phyloP scores from a whole-genome alignment of 805 yeast genomes.

The Yarrowia porcina region DNA sequence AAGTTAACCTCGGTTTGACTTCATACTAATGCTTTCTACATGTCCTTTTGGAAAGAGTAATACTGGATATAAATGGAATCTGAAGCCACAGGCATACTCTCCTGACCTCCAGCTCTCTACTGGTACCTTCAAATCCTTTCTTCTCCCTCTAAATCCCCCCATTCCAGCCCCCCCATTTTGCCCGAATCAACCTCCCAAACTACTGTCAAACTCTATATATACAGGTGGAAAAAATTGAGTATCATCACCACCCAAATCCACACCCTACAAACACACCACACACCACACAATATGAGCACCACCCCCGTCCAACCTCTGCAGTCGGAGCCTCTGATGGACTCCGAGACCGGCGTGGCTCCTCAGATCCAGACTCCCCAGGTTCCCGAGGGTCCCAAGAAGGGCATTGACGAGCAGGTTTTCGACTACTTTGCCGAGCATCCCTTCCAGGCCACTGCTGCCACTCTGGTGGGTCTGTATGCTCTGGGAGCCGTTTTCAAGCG shows the following conservation, averaged over 20 bases:
- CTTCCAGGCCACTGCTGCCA: conserved; percentile 11
- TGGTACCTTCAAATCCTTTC: too few relatives aligned
- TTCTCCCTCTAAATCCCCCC: neutral
- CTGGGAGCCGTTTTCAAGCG: conserved; percentile 32
- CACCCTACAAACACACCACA: neutral
- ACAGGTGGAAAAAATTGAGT: neutral
- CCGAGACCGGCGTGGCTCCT: conserved; percentile 7
- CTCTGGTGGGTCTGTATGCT: conserved; percentile 26
- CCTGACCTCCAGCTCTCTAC: too few relatives aligned
- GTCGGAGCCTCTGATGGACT: conserved; percentile 21
- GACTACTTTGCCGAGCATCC: conserved; percentile 28
- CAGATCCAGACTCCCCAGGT: conserved; percentile 13
- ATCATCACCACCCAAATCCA: neutral
- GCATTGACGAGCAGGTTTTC: conserved; percentile 27
- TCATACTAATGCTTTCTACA: too few relatives aligned
- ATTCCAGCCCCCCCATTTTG: too few relatives aligned
- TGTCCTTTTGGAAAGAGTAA: too few relatives aligned
- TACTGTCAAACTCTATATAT: neutral
- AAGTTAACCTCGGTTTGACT: too few relatives aligned
- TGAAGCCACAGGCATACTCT: too few relatives aligned
- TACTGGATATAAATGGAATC: too few relatives aligned
- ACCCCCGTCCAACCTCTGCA: conserved; percentile 10
- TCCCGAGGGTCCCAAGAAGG: conserved; percentile 25
- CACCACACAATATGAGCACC: conserved; percentile 26
- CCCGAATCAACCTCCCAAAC: neutral